phyloP scores from a whole-genome alignment of 768 basidiomycete genomes.

The Pisolithus orientalis region DNA sequence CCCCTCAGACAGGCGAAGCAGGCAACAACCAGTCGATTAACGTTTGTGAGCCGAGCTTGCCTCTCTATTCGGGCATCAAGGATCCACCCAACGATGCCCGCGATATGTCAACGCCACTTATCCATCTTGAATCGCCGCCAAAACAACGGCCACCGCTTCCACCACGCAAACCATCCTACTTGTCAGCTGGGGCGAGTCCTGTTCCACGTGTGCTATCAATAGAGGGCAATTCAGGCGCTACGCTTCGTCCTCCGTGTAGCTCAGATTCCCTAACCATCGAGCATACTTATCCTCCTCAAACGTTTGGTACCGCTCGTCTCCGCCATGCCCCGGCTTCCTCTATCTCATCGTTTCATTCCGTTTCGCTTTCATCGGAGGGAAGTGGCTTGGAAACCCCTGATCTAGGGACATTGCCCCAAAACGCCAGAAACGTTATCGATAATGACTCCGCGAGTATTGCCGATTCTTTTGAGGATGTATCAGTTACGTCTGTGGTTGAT shows the following conservation, averaged over 20 bases:
- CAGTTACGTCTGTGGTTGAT: conserved; percentile 46
- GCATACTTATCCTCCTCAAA: conserved; percentile 47
- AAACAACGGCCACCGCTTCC: conserved; percentile 54
- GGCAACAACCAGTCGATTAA: conserved; percentile 10
- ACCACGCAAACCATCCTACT: conserved; percentile 55
- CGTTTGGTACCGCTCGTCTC: conserved; percentile 27
- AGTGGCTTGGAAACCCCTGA: conserved; percentile 19
- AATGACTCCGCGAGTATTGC: conserved; percentile 52
- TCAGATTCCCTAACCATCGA: conserved; percentile 51
- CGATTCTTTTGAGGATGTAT: conserved; percentile 70
- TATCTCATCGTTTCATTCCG: conserved; percentile 78
- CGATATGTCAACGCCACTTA: conserved; percentile 37
- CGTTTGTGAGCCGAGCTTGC: conserved; percentile 11
- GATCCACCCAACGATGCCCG: conserved; percentile 11
- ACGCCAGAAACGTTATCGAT: conserved; percentile 30
- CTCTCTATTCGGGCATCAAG: conserved; percentile 1
- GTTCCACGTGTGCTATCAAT: conserved; percentile 18
- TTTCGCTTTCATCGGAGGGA: conserved; percentile 68
- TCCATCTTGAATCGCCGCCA: conserved; percentile 49
- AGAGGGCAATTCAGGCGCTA: conserved; percentile 11
- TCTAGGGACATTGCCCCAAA: conserved; percentile 5
- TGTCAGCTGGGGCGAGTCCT: conserved; percentile 38
- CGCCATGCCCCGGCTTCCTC: conserved; percentile 63
- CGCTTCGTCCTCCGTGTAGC: conserved; percentile 26
- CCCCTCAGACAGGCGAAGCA: conserved; percentile 6